A percentile compares a stretch with the other conserved stretches of the same genome.
These are phyloP conservation scores for Acanthochlamys bracteata DNA, from an alignment of 106 monocot species.

Conservation along the genomic window DNA sequence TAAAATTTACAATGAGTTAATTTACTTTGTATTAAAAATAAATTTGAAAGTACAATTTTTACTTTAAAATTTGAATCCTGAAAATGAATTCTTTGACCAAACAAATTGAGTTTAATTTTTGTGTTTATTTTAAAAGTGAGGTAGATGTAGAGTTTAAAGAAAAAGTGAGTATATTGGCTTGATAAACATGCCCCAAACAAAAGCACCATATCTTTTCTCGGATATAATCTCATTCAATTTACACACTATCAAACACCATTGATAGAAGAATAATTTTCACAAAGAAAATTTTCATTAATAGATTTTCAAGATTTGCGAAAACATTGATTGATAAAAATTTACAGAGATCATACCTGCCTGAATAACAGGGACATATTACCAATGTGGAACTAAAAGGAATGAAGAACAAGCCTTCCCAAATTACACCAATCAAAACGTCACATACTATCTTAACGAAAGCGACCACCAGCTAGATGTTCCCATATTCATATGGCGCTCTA, in stretches of 20 bases:
- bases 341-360: not conserved
- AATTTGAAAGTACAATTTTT: too few species aligned
- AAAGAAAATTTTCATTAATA: not conserved
- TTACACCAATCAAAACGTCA: not conserved
- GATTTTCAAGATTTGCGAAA: not conserved
- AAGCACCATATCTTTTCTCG: too few species aligned
- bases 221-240: not conserved
- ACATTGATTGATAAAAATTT: not conserved
- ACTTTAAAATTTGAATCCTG: too few species aligned
- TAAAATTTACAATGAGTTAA: too few species aligned
- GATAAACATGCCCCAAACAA: too few species aligned
- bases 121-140: too few species aligned
- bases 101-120: too few species aligned
- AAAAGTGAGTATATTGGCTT: too few species aligned
- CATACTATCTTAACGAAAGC: not conserved
- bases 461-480: not conserved
- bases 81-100: too few species aligned
- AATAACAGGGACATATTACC: not conserved
- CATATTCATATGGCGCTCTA: not conserved
- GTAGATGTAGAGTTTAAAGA: too few species aligned
- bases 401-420: not conserved
- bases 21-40: too few species aligned
- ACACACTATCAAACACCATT: not conserved
- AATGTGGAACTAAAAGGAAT: not conserved
- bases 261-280: not conserved